Evolutionary conservation across 2,329 filamentous ascomycete genomes (phyloP), one percentile per base, ranked within the genome.

Genomic region (Ceratocystis cacaofunesta): DNA sequence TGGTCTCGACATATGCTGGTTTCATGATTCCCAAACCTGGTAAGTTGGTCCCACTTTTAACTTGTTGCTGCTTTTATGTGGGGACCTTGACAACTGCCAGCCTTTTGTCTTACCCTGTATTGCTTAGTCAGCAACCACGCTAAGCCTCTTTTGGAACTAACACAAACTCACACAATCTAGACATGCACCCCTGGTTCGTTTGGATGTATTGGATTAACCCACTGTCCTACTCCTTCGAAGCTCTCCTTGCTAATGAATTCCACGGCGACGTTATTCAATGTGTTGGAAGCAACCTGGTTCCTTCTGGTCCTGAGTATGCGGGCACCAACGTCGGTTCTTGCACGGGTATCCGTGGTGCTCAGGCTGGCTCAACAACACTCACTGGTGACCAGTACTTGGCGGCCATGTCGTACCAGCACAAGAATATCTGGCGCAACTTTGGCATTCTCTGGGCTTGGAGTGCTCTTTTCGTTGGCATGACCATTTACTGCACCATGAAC

Each of bases 161-260:
- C n/a, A 4, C 55, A 41, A 15, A 58, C 25, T 58, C 30, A 36
- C 55, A 22, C 44, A 6, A 22, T 12, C 30, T 44, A 65, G 64
- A 82, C 67, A 86, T 86, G 84, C 81, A 83, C 50, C 79, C 80
- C 0, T 86, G 83, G 82, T 80, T 87, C 28, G 74, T 77, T 2
- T 87, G 84, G 84, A 72, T 86, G 2, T 85, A 79, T 68, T 85
- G 83, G 81, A 80, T 86, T 25, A 80, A 87, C 68, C 87, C 87
- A 0, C 75, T 90, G 2, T 82, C 86, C 0, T 90, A 89, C 66
- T 84, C 79, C 0, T 90, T 89, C 66, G 84, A 89, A 69, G 81
- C 81, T 0, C 73, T 91, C 0, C 78, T 90, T 70, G 78, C 84
- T 0, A 90, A 90, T 69, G 87, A 91, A 71, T 89, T 90, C 66